Conservation (phyloP, 495 filamentous ascomycete genomes). For the Penicillium bialowiezense region DNA sequence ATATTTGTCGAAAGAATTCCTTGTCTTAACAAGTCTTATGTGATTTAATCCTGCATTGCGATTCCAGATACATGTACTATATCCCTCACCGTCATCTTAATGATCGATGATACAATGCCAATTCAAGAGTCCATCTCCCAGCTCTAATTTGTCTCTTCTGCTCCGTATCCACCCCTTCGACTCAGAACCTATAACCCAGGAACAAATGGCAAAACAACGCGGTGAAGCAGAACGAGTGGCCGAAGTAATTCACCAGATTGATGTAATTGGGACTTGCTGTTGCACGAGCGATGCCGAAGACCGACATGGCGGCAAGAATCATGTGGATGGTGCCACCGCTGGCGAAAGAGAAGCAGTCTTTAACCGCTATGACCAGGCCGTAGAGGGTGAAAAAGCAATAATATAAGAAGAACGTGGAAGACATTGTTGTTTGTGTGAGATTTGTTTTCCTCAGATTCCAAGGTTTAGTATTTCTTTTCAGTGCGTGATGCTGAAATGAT, state of each 20-base stretch:
- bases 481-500: too few species aligned
- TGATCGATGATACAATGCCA: slow-evolving; percentile 14
- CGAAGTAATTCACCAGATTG: neutral
- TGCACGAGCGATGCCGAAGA: neutral
- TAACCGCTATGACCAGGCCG: neutral
- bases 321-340: slow-evolving; percentile 12
- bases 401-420: neutral
- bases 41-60: slow-evolving; percentile 16
- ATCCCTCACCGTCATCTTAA: slow-evolving; percentile 5
- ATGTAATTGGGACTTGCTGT: neutral
- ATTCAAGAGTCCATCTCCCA: too few species aligned
- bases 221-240: neutral
- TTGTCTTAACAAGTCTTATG: slow-evolving; percentile 11
- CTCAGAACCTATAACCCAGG: neutral
- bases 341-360: neutral
- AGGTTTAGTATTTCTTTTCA: too few species aligned
- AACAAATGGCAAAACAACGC: neutral
- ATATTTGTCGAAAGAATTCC: neutral
- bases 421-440: neutral
- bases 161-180: neutral
- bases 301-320: slow-evolving; percentile 10
- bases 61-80: neutral
- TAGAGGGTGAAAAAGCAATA: slow-evolving; percentile 3
- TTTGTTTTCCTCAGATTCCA: too few species aligned
- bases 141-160: too few species aligned